Evolutionary conservation across 202 grass and related monocot genomes (phyloP), one percentile per base, ranked within the genome.

Genomic region (Zizania palustris): DNA sequence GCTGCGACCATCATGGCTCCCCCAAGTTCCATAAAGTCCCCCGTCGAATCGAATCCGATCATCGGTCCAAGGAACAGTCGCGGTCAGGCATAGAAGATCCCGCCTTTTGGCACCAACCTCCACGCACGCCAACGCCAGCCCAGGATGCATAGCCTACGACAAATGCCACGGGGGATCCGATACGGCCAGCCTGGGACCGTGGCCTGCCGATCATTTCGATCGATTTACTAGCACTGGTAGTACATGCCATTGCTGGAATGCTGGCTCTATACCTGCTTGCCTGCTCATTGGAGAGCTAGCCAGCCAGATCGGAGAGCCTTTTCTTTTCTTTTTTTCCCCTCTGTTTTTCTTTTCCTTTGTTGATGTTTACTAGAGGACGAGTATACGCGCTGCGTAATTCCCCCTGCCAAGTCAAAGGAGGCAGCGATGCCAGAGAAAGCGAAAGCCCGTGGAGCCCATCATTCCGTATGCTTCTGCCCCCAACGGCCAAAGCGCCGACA

Each of bases 1-100:
- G 28, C 28, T 28, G 28, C 28, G 28, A 2, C 28, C 28, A 28
- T 87, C 53, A 87, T 87, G 67, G 60, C 65, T 60, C 64, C 56
- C 53, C 81, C 44, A 3, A 61, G 16, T 11, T 60, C 50, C 74
- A 73, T 88, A 84, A 88, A 84, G 85, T 33, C 33, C 75, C 56
- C 45, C 56, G 85, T 88, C 85, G 85, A 88, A 80, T 88, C 85
- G 85, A 88, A 84, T 84, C 80, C 69, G 80, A 93, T 93, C 87
- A 86, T 88, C 85, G 80, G 86, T 94, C 88, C 80, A 94, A 91
- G 86, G 88, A 94, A 88, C 92, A 87, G 88, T 91, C 83, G 85
- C 84, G 85, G 85, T 91, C 74, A 89, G 83, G 73, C 85, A 86
- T 82, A 71, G 83, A 91, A 91, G 83, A 91, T 28, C 88, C 88